These are phyloP conservation scores for Penicillium roqueforti DNA, from an alignment of 495 filamentous ascomycete genomes.

Conservation along the genomic window DNA sequence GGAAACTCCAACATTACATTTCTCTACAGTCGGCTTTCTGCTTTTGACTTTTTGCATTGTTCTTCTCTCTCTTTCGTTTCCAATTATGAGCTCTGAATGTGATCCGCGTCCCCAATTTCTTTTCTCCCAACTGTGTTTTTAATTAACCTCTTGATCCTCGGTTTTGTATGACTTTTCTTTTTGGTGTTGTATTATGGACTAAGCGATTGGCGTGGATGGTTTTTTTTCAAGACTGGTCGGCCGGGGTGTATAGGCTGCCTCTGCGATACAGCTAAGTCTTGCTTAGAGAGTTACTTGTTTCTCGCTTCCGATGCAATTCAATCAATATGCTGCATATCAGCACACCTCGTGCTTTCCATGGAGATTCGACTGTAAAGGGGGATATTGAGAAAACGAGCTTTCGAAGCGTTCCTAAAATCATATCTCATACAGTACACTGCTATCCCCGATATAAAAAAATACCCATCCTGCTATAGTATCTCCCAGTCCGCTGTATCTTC, in stretches of 20 bases:
- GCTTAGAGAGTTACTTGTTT: conserved; percentile 19
- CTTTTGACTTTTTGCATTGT: background rate
- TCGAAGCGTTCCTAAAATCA: background rate
- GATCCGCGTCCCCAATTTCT: background rate
- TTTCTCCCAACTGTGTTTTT: conserved; percentile 22
- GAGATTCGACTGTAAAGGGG: background rate
- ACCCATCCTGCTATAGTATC: background rate
- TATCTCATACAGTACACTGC: conserved; percentile 8
- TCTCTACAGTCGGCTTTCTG: background rate
- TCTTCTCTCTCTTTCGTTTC: background rate
- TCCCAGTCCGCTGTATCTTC: conserved; percentile 2
- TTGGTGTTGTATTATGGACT: conserved; percentile 16
- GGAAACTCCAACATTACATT: background rate
- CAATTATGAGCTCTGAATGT: background rate
- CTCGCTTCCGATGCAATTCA: conserved; percentile 10
- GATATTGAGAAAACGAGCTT: background rate
- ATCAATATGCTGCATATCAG: conserved; percentile 10
- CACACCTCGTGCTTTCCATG: background rate
- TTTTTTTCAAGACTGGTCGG: conserved; percentile 15
- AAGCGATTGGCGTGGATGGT: conserved; percentile 25
- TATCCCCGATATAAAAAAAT: background rate
- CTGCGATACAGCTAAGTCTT: conserved; percentile 14
- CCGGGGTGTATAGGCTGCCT: conserved; percentile 15
- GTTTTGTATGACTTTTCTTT: conserved; percentile 10
- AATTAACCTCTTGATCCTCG: conserved; percentile 12